phyloP scores from a whole-genome alignment of 805 yeast species.

The Blastobotrys mokoenaii region DNA sequence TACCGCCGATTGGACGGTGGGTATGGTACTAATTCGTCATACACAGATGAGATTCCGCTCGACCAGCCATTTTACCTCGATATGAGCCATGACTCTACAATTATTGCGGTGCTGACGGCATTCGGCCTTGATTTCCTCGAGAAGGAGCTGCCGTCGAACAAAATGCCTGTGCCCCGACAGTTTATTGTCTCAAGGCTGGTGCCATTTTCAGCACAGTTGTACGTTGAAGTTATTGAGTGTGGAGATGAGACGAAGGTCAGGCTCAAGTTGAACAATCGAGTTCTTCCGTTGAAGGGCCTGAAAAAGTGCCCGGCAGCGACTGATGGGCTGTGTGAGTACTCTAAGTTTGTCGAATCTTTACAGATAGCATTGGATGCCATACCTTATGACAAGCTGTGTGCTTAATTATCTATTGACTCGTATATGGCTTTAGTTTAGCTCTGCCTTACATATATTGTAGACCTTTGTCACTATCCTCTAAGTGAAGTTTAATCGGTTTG shows the following conservation, averaged over 20 bases:
- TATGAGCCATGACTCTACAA: constrained; percentile 68
- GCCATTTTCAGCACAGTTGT: constrained; percentile 35
- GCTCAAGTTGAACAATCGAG: constrained; percentile 30
- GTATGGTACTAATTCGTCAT: constrained; percentile 42
- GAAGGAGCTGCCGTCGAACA: constrained; percentile 38
- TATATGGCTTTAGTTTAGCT: too few species aligned
- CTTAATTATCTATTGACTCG: too few species aligned
- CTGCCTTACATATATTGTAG: too few species aligned
- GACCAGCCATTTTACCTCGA: constrained; percentile 53
- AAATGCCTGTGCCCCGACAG: constrained; percentile 34
- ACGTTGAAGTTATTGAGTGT: constrained; percentile 33
- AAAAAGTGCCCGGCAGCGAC: constrained; percentile 27
- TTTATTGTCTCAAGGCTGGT: constrained; percentile 33
- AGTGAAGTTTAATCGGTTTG: too few species aligned
- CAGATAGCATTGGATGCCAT: constrained; percentile 5
- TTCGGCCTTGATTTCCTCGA: constrained; percentile 42
- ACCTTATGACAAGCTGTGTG: constrained; percentile 13
- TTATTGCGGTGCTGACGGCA: constrained; percentile 54
- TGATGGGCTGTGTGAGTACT: constrained; percentile 29
- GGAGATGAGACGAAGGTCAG: constrained; percentile 24
- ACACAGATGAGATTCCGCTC: constrained; percentile 31
- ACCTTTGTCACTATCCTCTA: too few species aligned
- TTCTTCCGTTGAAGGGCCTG: constrained; percentile 30
- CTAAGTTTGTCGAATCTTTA: constrained; percentile 13
- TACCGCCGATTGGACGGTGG: constrained; percentile 42